phyloP scores from a whole-genome alignment of 148 eudicot species.

The Diospyros lotus region DNA sequence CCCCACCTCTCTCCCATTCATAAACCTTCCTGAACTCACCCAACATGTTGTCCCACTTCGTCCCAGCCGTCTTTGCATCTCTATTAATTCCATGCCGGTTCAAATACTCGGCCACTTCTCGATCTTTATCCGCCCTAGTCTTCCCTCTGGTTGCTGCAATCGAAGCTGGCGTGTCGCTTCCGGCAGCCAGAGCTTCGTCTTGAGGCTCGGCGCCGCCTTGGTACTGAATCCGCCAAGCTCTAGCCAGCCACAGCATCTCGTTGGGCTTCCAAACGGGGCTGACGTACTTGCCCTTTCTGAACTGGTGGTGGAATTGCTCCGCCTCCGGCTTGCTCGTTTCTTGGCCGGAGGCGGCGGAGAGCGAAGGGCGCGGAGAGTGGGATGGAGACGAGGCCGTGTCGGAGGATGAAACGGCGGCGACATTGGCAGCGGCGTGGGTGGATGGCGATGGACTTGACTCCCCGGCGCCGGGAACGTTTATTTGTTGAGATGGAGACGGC shows the following conservation, averaged over 20 bases:
- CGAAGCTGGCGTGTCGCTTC: neutral
- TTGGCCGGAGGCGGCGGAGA: slow-evolving; percentile 21
- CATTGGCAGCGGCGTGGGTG: neutral
- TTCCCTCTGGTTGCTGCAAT: slow-evolving; percentile 35
- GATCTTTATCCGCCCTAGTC: slow-evolving; percentile 72
- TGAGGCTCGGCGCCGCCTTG: slow-evolving; percentile 26
- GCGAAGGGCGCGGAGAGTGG: slow-evolving; percentile 22
- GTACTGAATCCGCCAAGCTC: slow-evolving; percentile 71
- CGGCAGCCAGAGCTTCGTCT: slow-evolving; percentile 5
- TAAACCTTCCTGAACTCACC: slow-evolving; percentile 84
- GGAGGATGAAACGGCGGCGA: slow-evolving; percentile 23
- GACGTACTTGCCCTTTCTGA: slow-evolving; percentile 75
- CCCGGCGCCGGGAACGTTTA: neutral
- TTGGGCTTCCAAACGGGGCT: slow-evolving; percentile 91
- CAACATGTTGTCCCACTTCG: slow-evolving; percentile 93
- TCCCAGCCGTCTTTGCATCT: slow-evolving; percentile 82
- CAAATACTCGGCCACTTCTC: slow-evolving; percentile 65
- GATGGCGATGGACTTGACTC: slow-evolving; percentile 22
- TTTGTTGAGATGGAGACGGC: slow-evolving; percentile 30
- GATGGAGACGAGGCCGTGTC: slow-evolving; percentile 39
- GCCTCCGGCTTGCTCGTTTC: slow-evolving; percentile 19
- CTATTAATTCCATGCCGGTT: slow-evolving; percentile 55
- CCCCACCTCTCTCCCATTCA: slow-evolving; percentile 85
- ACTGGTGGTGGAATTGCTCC: slow-evolving; percentile 34
- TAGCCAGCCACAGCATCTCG: slow-evolving; percentile 75